Evolutionary conservation across 768 basidiomycete genomes (phyloP), one percentile per base, ranked within the genome.

Genomic region (Xanthoconium purpureum): DNA sequence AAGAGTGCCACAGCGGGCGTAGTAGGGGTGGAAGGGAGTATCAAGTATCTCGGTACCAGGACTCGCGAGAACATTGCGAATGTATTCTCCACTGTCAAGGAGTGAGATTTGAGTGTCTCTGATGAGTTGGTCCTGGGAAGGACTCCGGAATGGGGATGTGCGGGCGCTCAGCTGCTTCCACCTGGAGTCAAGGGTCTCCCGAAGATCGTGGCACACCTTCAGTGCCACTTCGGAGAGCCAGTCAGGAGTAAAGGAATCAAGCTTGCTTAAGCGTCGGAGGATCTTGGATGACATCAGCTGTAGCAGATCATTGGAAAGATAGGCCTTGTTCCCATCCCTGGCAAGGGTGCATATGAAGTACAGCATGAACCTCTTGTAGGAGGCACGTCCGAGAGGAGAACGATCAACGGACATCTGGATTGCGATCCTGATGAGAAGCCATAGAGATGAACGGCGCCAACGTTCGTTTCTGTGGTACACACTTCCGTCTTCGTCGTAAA

Each of bases 61-160:
- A 10, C 4, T 24, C 24, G 24, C 24, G 4, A 24, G 24, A 24
- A 4, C 24, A 24, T 24, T 24, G 24, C 24, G 24, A 24, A 24
- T 24, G 24, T 24, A 24, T 24, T 24, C 24, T 24, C 24, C 24
- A 24, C 24, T 24, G 24, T 4, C 24, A 7, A 32, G 29, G 13
- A 79, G 71, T 2, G 74, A 70, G 10, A 77, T 61, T 1, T 45
- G 53, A 5, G 71, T 76, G 50, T 78, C 75, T 17, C 47, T 35
- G 1, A 8, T 14, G n/a, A 50, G 38, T 40, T 50, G 38, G 3
- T 32, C 38, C 7, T 30, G 37, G 12, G 49, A 50, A n/a, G 49
- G 49, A 40, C 30, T 50, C 10, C 6, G 28, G n/a, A 40, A 50
- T n/a, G 37, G 28, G 28, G 38, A 30, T 53, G 47, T 5, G 53